phyloP scores from a whole-genome alignment of 192 early-diverging fungal species.

The Chytriomyces sp. region DNA sequence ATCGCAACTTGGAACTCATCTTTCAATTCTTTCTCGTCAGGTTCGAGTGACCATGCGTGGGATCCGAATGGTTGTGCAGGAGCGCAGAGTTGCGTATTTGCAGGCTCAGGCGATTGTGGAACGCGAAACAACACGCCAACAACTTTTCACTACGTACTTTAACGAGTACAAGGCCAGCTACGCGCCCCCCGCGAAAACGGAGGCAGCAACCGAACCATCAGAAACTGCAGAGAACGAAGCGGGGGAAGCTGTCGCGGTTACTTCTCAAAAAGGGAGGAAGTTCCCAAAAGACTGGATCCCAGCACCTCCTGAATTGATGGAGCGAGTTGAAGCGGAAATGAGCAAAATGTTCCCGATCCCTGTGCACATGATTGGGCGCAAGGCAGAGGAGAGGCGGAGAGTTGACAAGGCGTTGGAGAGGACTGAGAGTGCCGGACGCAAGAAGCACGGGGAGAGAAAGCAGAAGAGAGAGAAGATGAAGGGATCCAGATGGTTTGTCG shows the following conservation, averaged over 20 bases:
- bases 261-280: background rate
- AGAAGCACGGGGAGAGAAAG: constrained; percentile 2
- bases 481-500: constrained; percentile 33
- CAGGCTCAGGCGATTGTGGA: constrained; percentile 50
- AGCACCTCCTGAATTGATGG: background rate
- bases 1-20: constrained; percentile 5
- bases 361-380: constrained; percentile 35
- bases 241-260: background rate
- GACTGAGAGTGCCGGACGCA: constrained; percentile 15
- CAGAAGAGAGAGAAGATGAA: constrained; percentile 27
- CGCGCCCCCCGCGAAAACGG: background rate
- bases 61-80: constrained; percentile 58
- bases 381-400: constrained; percentile 22
- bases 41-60: constrained; percentile 57
- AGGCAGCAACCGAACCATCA: background rate
- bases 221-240: background rate
- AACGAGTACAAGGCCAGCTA: constrained; percentile 12
- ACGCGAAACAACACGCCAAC: constrained; percentile 28
- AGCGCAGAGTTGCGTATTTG: constrained; percentile 52
- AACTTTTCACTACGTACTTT: constrained; percentile 18
- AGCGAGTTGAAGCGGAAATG: constrained; percentile 24
- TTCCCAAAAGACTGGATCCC: background rate
- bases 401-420: constrained; percentile 22
- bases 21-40: constrained; percentile 30
- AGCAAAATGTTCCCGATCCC: constrained; percentile 30